Percentiles rank a stretch among this genome's conserved stretches.
Conservation (phyloP, 2,329 filamentous ascomycete species). For the Aureobasidium leucospermi region DNA sequence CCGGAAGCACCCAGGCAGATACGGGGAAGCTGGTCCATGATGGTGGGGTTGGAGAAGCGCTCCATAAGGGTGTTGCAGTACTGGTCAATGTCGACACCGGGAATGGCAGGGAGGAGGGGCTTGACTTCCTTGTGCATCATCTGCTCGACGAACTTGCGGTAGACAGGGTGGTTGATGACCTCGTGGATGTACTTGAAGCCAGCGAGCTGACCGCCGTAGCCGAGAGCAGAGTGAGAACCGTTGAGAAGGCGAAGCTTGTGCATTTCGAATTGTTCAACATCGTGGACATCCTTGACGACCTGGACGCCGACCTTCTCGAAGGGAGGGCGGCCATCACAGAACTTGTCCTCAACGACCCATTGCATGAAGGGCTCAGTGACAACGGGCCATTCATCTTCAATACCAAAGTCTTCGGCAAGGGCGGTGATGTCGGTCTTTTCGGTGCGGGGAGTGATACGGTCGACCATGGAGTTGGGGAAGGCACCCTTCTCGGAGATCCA, state of each 20-base stretch:
- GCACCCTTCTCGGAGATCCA: constrained; percentile 43
- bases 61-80: constrained; percentile 49
- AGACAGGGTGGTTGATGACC: constrained; percentile 44
- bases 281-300: constrained; percentile 44
- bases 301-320: constrained; percentile 49
- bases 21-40: constrained; percentile 48
- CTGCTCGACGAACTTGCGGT: constrained; percentile 43
- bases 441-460: constrained; percentile 49
- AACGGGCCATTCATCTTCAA: constrained; percentile 47
- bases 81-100: constrained; percentile 44
- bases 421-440: constrained; percentile 37
- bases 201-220: constrained; percentile 45
- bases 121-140: constrained; percentile 52
- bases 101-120: constrained; percentile 44
- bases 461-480: constrained; percentile 51
- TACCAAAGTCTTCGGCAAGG: constrained; percentile 39
- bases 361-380: constrained; percentile 52
- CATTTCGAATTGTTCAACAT: constrained; percentile 49
- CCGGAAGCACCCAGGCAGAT: constrained; percentile 46
- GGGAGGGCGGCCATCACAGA: constrained; percentile 44
- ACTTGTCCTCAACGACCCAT: constrained; percentile 50
- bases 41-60: constrained; percentile 50
- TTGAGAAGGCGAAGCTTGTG: constrained; percentile 51
- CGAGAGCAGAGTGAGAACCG: constrained; percentile 46
- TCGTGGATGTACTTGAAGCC: constrained; percentile 50